These are phyloP conservation scores for Pilasporangium apinafurcum DNA, from an alignment of 352 stramenopile genomes.

Conservation along the genomic window DNA sequence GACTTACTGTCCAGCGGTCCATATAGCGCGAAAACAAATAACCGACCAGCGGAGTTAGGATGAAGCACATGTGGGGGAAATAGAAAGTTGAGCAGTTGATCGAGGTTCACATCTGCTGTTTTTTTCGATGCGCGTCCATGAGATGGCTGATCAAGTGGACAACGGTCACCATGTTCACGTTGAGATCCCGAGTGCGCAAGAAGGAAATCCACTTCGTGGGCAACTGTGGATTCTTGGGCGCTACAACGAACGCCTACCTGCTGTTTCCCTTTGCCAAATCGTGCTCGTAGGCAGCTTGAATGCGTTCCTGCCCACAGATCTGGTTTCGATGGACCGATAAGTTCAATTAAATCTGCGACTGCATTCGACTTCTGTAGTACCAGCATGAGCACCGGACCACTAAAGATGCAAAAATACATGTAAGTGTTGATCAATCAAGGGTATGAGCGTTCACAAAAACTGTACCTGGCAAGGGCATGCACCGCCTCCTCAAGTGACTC, in stretches of 20 bases:
- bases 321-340: constrained; percentile 29
- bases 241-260: constrained; percentile 41
- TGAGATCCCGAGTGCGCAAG: constrained; percentile 13
- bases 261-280: constrained; percentile 23
- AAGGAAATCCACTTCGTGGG: constrained; percentile 36
- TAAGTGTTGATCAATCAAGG: background rate
- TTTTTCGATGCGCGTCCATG: background rate
- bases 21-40: constrained; percentile 82
- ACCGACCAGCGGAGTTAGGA: constrained; percentile 60
- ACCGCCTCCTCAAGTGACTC: constrained; percentile 2
- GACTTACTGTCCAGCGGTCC: constrained; percentile 58
- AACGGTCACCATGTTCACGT: constrained; percentile 2
- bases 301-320: constrained; percentile 12
- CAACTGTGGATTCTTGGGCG: constrained; percentile 17
- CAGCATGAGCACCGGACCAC: constrained; percentile 38
- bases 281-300: constrained; percentile 24
- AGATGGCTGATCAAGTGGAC: background rate
- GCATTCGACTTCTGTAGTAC: constrained; percentile 34
- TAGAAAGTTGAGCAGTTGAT: constrained; percentile 64
- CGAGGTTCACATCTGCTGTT: constrained; percentile 28
- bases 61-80: constrained; percentile 76
- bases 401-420: background rate
- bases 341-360: constrained; percentile 41
- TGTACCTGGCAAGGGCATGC: constrained; percentile 3
- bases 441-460: background rate